Evolutionary conservation across 768 basidiomycete species (phyloP), one percentile per base, ranked within the genome.

Genomic region (Rhizopogon rudus): DNA sequence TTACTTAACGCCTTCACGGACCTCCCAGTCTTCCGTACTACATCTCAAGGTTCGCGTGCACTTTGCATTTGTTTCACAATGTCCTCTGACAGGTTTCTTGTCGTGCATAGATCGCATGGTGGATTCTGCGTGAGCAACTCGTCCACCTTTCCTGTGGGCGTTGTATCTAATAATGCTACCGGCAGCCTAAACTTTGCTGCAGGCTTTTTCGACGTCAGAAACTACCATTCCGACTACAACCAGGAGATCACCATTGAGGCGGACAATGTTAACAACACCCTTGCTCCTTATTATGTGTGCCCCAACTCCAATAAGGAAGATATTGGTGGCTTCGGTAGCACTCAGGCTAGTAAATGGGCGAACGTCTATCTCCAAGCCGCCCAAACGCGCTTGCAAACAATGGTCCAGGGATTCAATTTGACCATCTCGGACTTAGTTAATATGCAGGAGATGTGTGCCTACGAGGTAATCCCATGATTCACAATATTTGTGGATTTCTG

Each of bases 21-120:
- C 20, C 65, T 79, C 1, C 79, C 79, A n/a, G 80, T 81, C 10
- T 81, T 79, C 63, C 68, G 79, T 9, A 81, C 75, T 1, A 77
- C 75, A 12, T 72, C 71, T 5, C 70, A 78, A 68, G 73, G 74
- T 68, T 45, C 31, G 35, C 12, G 16, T n/a, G 4, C 37, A 17
- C 13, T 48, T 17, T 17, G n/a, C 25, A 5, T 35, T 8, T 31
- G 9, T 25, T 37, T 22, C 9, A 49, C 20, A 16, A 37, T 16
- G 7, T 1, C 1, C 48, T 49, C 48, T 49, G 20, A 49, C 22
- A 1, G 2, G 6, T 49, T 49, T 5, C 5, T 37, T 37, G 1
- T 10, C 5, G 40, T 25, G 1, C 16, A 52, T 39, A 67, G 68
- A 65, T 9, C 66, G 71, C n/a, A 73, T 72, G 70, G 54, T 69